phyloP scores from a whole-genome alignment of 2,329 filamentous ascomycete species.

The Colletotrichum gloeosporioides region DNA sequence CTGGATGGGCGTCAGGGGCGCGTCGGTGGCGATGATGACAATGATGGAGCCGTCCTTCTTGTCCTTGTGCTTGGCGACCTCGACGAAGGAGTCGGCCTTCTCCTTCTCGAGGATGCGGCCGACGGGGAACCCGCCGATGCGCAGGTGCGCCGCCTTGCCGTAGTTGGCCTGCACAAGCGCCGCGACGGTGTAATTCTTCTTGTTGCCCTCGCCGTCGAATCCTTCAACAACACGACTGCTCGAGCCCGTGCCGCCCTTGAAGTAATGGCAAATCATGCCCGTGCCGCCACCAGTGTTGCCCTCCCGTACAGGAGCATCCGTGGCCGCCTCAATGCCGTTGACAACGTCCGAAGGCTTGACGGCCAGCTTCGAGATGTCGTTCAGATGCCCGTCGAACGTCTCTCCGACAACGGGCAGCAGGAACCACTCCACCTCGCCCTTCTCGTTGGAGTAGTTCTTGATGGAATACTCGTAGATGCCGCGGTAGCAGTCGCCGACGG shows the following conservation, averaged over 20 bases:
- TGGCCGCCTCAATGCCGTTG: conserved; percentile 56
- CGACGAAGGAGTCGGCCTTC: conserved; percentile 32
- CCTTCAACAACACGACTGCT: conserved; percentile 62
- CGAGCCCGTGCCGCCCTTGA: conserved; percentile 71
- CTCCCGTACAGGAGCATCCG: conserved; percentile 58
- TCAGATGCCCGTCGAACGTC: conserved; percentile 68
- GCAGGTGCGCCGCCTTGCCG: conserved; percentile 59
- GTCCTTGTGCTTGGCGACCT: conserved; percentile 39
- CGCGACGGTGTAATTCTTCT: conserved; percentile 61
- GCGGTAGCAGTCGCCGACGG: conserved; percentile 62
- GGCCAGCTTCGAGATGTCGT: conserved; percentile 60
- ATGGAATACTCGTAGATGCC: conserved; percentile 63
- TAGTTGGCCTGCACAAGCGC: conserved; percentile 72
- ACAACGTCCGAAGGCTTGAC: conserved; percentile 60
- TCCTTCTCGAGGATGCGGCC: conserved; percentile 60
- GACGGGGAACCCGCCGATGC: conserved; percentile 65
- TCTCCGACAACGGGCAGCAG: conserved; percentile 65
- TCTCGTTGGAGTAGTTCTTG: conserved; percentile 45
- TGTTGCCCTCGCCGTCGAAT: conserved; percentile 33
- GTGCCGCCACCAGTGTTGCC: conserved; percentile 72
- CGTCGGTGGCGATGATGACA: conserved; percentile 64
- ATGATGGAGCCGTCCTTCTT: conserved; percentile 68
- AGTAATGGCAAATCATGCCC: conserved; percentile 70
- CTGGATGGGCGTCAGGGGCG: conserved; percentile 62
- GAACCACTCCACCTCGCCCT: conserved; percentile 55